Conservation (phyloP, 345 rosid species). For the Microcos paniculata region DNA sequence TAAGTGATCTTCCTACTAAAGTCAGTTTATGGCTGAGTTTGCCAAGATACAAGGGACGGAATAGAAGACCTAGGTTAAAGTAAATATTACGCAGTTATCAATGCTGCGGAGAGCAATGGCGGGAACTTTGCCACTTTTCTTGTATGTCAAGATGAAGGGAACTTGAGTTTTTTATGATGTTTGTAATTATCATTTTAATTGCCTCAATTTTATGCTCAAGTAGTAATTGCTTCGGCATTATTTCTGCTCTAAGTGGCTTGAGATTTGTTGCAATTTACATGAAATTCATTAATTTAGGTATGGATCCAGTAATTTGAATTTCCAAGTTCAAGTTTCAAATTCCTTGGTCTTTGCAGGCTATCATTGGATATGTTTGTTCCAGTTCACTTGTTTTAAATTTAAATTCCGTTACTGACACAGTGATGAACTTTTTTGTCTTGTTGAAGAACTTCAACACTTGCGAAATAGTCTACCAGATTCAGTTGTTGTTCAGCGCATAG, state of each 20-base stretch:
- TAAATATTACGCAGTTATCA: neutral
- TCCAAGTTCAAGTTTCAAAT: too few species aligned
- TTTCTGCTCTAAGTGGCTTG: too few species aligned
- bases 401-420: neutral
- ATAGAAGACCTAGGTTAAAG: neutral
- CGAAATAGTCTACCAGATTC: constrained; percentile 89
- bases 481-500: constrained; percentile 92
- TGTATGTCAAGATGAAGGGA: neutral
- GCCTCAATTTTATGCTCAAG: too few species aligned
- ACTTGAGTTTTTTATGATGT: neutral
- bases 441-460: constrained; percentile 87
- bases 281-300: too few species aligned
- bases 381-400: neutral
- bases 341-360: too few species aligned
- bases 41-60: neutral
- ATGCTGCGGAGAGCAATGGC: neutral
- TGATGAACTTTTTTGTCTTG: neutral
- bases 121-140: neutral
- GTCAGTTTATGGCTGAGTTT: neutral
- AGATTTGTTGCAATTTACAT: too few species aligned
- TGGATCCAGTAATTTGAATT: too few species aligned
- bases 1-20: neutral
- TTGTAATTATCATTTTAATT: too few species aligned
- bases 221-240: too few species aligned
- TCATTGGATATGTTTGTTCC: too few species aligned